phyloP scores from a whole-genome alignment of 768 basidiomycete genomes.

The Phlegmacium glaucopus region DNA sequence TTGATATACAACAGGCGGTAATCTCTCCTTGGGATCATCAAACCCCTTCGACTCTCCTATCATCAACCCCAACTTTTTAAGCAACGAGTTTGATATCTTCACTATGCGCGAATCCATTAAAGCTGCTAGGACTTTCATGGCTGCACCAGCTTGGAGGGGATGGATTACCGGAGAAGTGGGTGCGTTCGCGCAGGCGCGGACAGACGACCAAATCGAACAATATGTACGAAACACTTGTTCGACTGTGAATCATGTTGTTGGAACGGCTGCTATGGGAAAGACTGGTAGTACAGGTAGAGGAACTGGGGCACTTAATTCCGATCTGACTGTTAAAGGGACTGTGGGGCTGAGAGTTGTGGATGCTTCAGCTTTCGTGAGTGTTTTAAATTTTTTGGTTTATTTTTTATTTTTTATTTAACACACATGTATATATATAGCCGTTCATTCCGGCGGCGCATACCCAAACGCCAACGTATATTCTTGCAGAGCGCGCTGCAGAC shows the following conservation, averaged over 20 bases:
- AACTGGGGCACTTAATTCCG: slow-evolving; percentile 34
- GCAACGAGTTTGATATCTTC: slow-evolving; percentile 18
- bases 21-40: slow-evolving; percentile 12
- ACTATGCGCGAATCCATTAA: slow-evolving; percentile 19
- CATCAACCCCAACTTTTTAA: slow-evolving; percentile 21
- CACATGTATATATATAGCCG: slow-evolving; percentile 10
- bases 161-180: slow-evolving; percentile 17
- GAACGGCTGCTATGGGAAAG: slow-evolving; percentile 31
- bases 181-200: slow-evolving; percentile 11
- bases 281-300: slow-evolving; percentile 14
- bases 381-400: neutral
- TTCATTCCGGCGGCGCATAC: slow-evolving; percentile 26
- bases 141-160: slow-evolving; percentile 18
- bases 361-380: slow-evolving; percentile 32
- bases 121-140: slow-evolving; percentile 14
- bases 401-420: neutral
- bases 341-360: slow-evolving; percentile 35
- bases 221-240: slow-evolving; percentile 17
- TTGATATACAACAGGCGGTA: slow-evolving; percentile 14
- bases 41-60: slow-evolving; percentile 23
- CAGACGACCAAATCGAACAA: slow-evolving; percentile 20
- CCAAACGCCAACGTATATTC: slow-evolving; percentile 22
- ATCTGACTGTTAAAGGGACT: slow-evolving; percentile 33
- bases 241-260: slow-evolving; percentile 27
- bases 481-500: slow-evolving; percentile 16